Conservation (phyloP, 257 asterid species). For the Ehretia macrophylla region DNA sequence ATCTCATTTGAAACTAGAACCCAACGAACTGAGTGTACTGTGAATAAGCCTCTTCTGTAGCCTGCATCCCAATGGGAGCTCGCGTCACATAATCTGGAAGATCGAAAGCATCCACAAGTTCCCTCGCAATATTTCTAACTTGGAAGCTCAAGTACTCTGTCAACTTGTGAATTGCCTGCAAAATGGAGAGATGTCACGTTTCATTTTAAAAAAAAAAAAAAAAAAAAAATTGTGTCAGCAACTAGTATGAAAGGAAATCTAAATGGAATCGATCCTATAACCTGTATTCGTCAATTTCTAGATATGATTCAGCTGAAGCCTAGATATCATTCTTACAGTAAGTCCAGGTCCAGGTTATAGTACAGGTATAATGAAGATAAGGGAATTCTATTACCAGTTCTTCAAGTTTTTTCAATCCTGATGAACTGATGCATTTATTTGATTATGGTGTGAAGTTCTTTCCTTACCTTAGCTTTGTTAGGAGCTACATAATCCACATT, state of each 20-base stretch:
- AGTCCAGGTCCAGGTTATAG: too few species aligned
- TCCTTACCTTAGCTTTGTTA: slow-evolving; percentile 87
- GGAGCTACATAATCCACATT: slow-evolving; percentile 97
- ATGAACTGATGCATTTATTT: not conserved
- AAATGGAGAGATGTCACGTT: not conserved
- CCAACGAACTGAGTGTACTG: slow-evolving; percentile 79
- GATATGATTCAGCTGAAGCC: too few species aligned
- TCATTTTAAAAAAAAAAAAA: not conserved
- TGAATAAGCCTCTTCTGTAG: slow-evolving; percentile 64
- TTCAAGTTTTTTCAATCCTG: not conserved
- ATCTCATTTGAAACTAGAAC: slow-evolving; percentile 29
- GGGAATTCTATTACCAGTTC: not conserved
- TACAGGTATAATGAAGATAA: too few species aligned
- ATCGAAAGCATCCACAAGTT: slow-evolving; percentile 87
- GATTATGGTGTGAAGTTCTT: not conserved
- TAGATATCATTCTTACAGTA: too few species aligned
- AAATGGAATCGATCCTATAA: too few species aligned
- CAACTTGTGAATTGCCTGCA: slow-evolving; percentile 96
- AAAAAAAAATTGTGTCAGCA: too few species aligned
- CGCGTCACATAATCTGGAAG: slow-evolving; percentile 88
- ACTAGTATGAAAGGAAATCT: too few species aligned
- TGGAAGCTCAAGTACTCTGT: slow-evolving; percentile 78
- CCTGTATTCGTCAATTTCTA: too few species aligned
- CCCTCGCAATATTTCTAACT: slow-evolving; percentile 76
- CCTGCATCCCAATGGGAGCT: slow-evolving; percentile 90